Conservation (phyloP, 2,329 filamentous ascomycete genomes). For the Paecilomyces sp. region DNA sequence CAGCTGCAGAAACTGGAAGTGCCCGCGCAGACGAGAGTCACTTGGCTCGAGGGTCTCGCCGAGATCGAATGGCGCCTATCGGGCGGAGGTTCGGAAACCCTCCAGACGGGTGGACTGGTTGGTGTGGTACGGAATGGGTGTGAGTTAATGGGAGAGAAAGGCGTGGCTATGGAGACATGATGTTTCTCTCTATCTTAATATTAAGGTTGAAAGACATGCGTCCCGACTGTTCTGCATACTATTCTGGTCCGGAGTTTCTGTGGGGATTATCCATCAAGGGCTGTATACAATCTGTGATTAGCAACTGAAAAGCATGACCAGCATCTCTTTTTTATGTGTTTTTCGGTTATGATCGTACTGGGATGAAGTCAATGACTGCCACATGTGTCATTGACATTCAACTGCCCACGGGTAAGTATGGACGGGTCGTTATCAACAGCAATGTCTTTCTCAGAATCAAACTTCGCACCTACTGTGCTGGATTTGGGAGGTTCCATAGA, state of each 20-base stretch:
- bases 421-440: too few relatives aligned
- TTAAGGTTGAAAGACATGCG: neutral
- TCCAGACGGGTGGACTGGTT: constrained; percentile 90
- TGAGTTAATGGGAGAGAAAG: constrained; percentile 56
- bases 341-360: neutral
- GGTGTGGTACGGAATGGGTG: constrained; percentile 82
- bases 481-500: too few relatives aligned
- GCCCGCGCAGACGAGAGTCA: constrained; percentile 75
- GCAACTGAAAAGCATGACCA: neutral
- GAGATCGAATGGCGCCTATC: constrained; percentile 89
- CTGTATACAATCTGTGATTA: neutral
- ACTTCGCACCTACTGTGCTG: too few relatives aligned
- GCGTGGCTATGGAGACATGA: constrained; percentile 2
- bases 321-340: neutral
- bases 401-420: too few relatives aligned
- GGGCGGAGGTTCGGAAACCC: constrained; percentile 74
- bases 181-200: neutral
- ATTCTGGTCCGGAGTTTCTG: neutral
- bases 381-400: too few relatives aligned
- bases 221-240: neutral
- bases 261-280: neutral
- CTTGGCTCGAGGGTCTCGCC: constrained; percentile 84
- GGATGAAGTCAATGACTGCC: too few relatives aligned
- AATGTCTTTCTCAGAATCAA: too few relatives aligned
- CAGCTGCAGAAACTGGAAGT: constrained; percentile 79